phyloP scores from a whole-genome alignment of 495 filamentous ascomycete genomes.

The Penicillium canescens region DNA sequence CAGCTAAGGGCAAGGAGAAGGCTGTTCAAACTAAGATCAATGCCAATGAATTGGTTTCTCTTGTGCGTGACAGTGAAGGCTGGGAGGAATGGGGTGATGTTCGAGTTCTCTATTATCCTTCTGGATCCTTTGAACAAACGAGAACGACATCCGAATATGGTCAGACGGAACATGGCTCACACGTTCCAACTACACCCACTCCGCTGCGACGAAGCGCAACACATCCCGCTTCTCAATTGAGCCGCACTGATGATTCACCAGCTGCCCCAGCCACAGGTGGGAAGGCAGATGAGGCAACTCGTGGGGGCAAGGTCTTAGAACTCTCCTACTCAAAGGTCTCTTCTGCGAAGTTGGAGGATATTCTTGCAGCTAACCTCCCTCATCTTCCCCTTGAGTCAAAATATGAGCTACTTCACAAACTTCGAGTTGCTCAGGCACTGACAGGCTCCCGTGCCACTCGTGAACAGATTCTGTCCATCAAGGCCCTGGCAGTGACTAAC shows the following conservation, averaged over 20 bases:
- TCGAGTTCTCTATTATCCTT: constrained; percentile 63
- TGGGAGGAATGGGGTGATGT: constrained; percentile 74
- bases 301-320: constrained; percentile 65
- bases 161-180: constrained; percentile 26
- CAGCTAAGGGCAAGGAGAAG: constrained; percentile 75
- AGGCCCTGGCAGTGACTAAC: constrained; percentile 87
- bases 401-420: constrained; percentile 83
- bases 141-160: constrained; percentile 29
- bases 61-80: constrained; percentile 56
- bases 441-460: constrained; percentile 61
- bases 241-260: constrained; percentile 56
- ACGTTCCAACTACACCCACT: constrained; percentile 50
- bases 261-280: constrained; percentile 24
- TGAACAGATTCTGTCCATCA: constrained; percentile 75
- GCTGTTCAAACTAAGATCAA: constrained; percentile 48
- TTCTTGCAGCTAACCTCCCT: constrained; percentile 61
- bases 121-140: constrained; percentile 31
- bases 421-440: constrained; percentile 80
- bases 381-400: constrained; percentile 70
- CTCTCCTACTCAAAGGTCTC: constrained; percentile 65
- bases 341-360: constrained; percentile 60
- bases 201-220: constrained; percentile 48
- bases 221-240: constrained; percentile 55
- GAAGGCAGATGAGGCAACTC: constrained; percentile 38
- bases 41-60: constrained; percentile 74